These are phyloP conservation scores for Dactylellina drechsleri DNA, from an alignment of 2,329 filamentous ascomycete genomes.

Conservation along the genomic window DNA sequence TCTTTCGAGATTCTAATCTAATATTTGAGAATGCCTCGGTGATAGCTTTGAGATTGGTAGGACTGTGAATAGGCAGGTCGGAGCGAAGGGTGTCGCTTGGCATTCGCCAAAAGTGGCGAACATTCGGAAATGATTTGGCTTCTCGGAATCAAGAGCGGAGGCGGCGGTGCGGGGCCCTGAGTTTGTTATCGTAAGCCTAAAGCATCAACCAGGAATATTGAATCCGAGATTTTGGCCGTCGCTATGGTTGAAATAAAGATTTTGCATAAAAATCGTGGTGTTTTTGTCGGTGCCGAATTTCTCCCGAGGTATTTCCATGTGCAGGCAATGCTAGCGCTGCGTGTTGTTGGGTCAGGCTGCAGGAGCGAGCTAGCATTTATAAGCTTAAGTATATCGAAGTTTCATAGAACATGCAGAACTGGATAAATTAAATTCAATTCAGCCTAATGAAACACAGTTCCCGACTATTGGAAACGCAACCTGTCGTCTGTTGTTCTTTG, in stretches of 20 bases:
- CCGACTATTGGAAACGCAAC: no score
- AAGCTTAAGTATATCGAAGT: no score
- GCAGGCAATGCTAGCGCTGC: background rate
- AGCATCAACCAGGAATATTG: background rate
- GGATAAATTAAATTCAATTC: no score
- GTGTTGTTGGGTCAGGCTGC: no score
- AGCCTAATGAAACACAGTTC: no score
- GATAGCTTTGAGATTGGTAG: background rate
- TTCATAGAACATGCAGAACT: no score
- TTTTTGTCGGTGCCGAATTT: slow-evolving; percentile 12
- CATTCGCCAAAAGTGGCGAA: slow-evolving; percentile 20
- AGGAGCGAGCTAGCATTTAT: no score
- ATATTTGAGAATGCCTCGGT: slow-evolving; percentile 9
- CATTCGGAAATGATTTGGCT: slow-evolving; percentile 23
- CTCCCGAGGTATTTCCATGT: background rate
- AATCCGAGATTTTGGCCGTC: slow-evolving; percentile 12
- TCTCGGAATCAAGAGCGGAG: slow-evolving; percentile 9
- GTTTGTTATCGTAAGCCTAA: background rate
- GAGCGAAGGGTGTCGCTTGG: slow-evolving; percentile 14
- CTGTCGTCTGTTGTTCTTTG: no score
- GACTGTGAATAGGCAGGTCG: slow-evolving; percentile 23
- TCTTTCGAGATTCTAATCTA: slow-evolving; percentile 16
- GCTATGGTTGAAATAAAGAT: background rate
- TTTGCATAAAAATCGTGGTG: background rate
- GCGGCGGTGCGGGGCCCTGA: slow-evolving; percentile 5